Base-by-base conservation (phyloP, 2,329 filamentous ascomycete genomes). In the Fusarium sp. region DNA sequence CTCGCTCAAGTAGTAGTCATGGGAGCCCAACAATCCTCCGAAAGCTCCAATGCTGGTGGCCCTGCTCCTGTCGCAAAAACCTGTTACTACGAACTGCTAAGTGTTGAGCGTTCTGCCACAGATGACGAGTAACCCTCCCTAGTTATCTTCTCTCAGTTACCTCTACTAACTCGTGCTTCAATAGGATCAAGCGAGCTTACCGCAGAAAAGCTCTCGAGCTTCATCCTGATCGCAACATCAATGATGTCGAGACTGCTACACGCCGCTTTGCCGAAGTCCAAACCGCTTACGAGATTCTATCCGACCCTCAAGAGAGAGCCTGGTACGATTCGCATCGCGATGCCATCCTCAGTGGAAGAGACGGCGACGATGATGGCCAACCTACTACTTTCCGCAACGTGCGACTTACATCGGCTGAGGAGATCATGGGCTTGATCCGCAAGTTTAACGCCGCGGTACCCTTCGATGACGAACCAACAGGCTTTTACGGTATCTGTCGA, bases 321-420 rank as follows among this genome's bases (percentile, higher is more conserved):
- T 99, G 96, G 96, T 99, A 99, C 83, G 95, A 99, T 82, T 94
- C 94, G 5, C 96, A 99, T 79, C 91, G 94, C 67, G 91, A 94
- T 74, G 90, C 92, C 54, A 97, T 98, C 68, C 83, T 98, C 69
- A 88, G 88, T 33, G 92, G 91, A 41, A 86, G 88, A 62, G 88
- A 90, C 58, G 72, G 79, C 35, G 80, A 80, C 32, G 81, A 80
- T 32, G 81, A 81, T 23, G 81, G 83, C 49, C 86, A 85, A 38
- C 85, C 88, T 59, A 90, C 89, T 73, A 90, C 91, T 46, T 87
- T 85, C 73, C 82, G 91, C 73, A 91, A 94, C 78, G 87, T 93
- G 69, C 89, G 88, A 55, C 85, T 97, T 69, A 97, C 93, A 11
- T 93, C 92, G 5, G 88, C 93, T 15, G 90, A 94, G 50, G 93